Base-by-base conservation (phyloP, 1,284 basidiomycete genomes). In the Ganoderma multipileum region DNA sequence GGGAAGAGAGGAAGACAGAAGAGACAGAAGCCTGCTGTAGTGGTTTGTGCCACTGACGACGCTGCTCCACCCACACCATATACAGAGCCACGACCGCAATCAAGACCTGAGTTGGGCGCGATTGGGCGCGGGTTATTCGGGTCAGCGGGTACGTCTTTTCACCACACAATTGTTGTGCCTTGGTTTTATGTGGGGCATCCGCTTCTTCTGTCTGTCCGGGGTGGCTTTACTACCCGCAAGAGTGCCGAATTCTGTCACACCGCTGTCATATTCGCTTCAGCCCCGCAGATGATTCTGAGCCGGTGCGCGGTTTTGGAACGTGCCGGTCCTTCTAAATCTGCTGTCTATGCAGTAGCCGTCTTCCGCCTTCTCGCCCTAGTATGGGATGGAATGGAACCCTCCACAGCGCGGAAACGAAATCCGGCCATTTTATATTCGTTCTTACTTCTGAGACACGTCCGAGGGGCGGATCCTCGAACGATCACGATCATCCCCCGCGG, bases 1-100 rank as follows among this genome's bases (percentile, higher is more conserved):
- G 64, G 58, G 30, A 72, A 69, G 67, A 70, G 69, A 57, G 67
- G 63, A 47, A 60, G 61, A 64, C 58, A 30, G 57, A 47, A 42
- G 44, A 47, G 18, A 23, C 60, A n/a, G 33, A 42, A 41, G 38
- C 12, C 26, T 38, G 39, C 28, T 47, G 6, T 14, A 6, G 59
- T 55, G 52, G 52, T 55, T 55, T 55, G 52, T 55, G 52, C 52
- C 52, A 55, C 52, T 33, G 52, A 55, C 52, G 52, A 33, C 52
- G 28, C 30, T 1, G 5, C 52, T 55, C 52, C 52, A 33, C 52
- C 30, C 52, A 33, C 52, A 33, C 52, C 52, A 55, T 14, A 55
- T 14, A 16, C 23, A 26, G 23, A 18, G 9, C 66, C 58, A 41
- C 63, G 52, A n/a, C 63, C n/a, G 18, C 67, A 59, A 61, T 38